These are phyloP conservation scores for Cadophora luteo-olivacea DNA, from an alignment of 2,329 filamentous ascomycete species.

Conservation along the genomic window DNA sequence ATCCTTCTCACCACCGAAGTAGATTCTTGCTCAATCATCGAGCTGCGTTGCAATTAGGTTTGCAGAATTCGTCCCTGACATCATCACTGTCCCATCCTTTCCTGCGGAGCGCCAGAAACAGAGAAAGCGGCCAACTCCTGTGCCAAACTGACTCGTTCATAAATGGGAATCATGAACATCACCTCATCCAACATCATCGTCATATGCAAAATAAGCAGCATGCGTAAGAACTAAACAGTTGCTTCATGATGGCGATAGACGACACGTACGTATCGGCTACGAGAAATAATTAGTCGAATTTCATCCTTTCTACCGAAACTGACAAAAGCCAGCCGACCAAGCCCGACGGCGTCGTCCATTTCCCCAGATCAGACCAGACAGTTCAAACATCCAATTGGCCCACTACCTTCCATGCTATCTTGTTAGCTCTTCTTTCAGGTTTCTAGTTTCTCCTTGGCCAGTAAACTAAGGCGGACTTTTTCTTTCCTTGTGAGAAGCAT, in stretches of 20 bases:
- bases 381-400: background rate
- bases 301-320: background rate
- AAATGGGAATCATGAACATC: slow-evolving; percentile 1
- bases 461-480: background rate
- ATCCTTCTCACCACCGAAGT: background rate
- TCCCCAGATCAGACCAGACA: slow-evolving; percentile 19
- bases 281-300: background rate
- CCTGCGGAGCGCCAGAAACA: background rate
- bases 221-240: background rate
- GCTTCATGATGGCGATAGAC: background rate
- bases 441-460: slow-evolving; percentile 5
- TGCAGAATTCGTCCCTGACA: slow-evolving; percentile 3
- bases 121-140: background rate
- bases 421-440: background rate
- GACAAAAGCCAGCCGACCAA: background rate
- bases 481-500: background rate
- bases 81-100: slow-evolving; percentile 1
- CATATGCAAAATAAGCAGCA: background rate
- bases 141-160: background rate
- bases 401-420: slow-evolving; percentile 5
- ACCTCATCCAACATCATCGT: background rate
- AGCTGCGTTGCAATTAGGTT: slow-evolving; percentile 3
- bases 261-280: background rate
- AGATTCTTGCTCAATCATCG: background rate
- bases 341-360: slow-evolving; percentile 4